A percentile compares a stretch with the other conserved stretches of the same genome.
Evolutionary conservation across 2,329 filamentous ascomycete species (phyloP).

Genomic region (Aspergillus terreus): DNA sequence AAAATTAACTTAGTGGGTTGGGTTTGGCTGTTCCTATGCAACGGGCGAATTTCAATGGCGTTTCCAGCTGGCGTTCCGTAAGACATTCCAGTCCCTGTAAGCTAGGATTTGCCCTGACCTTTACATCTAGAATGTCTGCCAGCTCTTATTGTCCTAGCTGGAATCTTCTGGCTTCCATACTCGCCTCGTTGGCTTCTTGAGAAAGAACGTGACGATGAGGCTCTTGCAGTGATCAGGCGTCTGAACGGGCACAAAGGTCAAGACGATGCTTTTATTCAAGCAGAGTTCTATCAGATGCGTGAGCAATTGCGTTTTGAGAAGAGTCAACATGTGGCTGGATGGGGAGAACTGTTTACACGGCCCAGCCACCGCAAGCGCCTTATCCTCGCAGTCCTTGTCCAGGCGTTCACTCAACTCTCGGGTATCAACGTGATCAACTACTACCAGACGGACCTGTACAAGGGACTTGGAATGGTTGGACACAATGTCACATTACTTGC

Average conservation of each 20-base stretch:
- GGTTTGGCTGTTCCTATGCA: constrained; percentile 4
- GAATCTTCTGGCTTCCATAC: constrained; percentile 9
- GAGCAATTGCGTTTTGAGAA: constrained; percentile 8
- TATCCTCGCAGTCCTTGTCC: constrained; percentile 6
- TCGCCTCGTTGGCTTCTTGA: constrained; percentile 9
- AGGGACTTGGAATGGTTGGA: constrained; percentile 3
- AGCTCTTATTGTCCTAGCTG: constrained; percentile 2
- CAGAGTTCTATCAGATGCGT: constrained; percentile 8
- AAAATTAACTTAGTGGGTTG: constrained; percentile 4
- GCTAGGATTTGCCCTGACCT: background rate
- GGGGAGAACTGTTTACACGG: constrained; percentile 3
- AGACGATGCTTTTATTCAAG: constrained; percentile 1
- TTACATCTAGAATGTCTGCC: constrained; percentile 2
- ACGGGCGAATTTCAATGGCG: constrained; percentile 6
- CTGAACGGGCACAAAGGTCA: constrained; percentile 2
- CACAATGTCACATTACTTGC: constrained; percentile 7
- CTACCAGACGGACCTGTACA: constrained; percentile 9
- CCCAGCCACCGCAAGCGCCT: constrained; percentile 6
- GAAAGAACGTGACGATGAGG: constrained; percentile 8
- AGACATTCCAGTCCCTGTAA: background rate
- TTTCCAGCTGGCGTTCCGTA: constrained; percentile 7
- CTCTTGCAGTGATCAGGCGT: constrained; percentile 5
- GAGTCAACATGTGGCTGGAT: constrained; percentile 4
- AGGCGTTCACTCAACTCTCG: constrained; percentile 7
- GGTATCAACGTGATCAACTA: constrained; percentile 9